These are phyloP conservation scores for Umbelopsis vinacea DNA, from an alignment of 192 early-diverging fungal genomes.

Conservation along the genomic window DNA sequence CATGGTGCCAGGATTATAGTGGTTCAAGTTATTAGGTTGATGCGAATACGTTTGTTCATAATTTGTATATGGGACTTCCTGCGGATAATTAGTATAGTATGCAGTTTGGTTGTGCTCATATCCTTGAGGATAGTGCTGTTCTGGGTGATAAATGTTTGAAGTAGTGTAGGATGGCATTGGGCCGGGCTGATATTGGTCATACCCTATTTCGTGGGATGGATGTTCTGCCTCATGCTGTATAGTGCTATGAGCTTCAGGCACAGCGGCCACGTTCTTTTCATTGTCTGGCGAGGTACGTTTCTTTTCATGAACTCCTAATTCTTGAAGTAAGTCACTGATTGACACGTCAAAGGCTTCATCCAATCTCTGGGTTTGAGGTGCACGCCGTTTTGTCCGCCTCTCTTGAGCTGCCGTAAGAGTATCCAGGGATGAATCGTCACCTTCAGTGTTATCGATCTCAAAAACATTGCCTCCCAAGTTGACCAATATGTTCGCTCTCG, in stretches of 20 bases:
- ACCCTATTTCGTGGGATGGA: no score
- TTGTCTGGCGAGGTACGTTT: background rate
- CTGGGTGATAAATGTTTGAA: background rate
- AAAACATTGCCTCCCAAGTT: conserved; percentile 50
- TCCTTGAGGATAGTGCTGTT: background rate
- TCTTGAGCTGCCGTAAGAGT: background rate
- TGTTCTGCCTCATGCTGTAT: background rate
- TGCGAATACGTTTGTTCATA: background rate
- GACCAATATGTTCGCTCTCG: conserved; percentile 41
- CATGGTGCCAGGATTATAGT: background rate
- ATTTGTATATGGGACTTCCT: background rate
- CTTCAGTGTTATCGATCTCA: conserved; percentile 29
- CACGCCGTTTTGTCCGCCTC: background rate
- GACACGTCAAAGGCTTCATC: conserved; percentile 24
- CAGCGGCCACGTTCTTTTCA: background rate
- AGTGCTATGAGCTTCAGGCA: background rate
- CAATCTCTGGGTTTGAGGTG: background rate
- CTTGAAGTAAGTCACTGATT: conserved; percentile 18
- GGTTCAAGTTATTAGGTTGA: background rate
- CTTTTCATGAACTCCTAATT: conserved; percentile 20
- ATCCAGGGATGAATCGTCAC: background rate
- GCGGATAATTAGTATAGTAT: background rate
- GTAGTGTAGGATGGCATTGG: background rate
- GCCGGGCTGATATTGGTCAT: background rate
- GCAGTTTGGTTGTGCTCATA: background rate